Evolutionary conservation across 148 eudicot genomes (phyloP), one percentile per base, ranked within the genome.

Genomic region (Polygonum maritimum): DNA sequence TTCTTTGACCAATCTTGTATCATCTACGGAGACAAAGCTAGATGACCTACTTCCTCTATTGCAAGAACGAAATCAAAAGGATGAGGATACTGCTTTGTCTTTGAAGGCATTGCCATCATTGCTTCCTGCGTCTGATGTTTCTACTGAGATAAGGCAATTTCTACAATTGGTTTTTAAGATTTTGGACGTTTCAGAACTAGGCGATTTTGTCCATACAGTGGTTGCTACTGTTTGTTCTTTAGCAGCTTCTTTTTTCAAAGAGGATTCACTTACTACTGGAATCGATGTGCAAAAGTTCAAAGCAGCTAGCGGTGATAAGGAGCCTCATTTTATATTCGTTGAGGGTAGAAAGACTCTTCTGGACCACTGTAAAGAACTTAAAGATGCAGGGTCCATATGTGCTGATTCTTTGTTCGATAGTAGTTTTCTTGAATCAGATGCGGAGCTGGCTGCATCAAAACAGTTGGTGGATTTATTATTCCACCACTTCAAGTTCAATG

Each of bases 41-140:
- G 99, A 96, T 82, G 99, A 96, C 79, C 86, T 96, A 22, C 99
- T 97, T 70, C 89, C 90, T 77, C 86, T 91, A 76, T 86, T 96
- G 49, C 88, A 78, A 75, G 81, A 88, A 22, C 82, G 76, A 82
- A 83, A 78, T 48, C 79, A 74, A 63, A 78, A 83, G 76, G 73
- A 88, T 71, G 90, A 88, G 83, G 94, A 96, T 51, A 80, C 86
- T 26, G 58, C 91, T 71, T 88, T 85, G 72, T 78, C 88, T 49
- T 74, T 92, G 62, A 88, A 87, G 79, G 83, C 88, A 52, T 80
- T 96, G 75, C 84, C 89, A 74, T 76, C 85, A 47, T 78, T 82
- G 71, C 83, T 79, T 58, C 84, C 85, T 21, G 69, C 80, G 16
- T 75, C 80, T n/a, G 90, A 91, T 85, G 82, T 96, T 72, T 82